A percentile compares a stretch with the other conserved stretches of the same genome.
These are phyloP conservation scores for Backusella luteola DNA, from an alignment of 192 early-diverging fungal species.

Conservation along the genomic window DNA sequence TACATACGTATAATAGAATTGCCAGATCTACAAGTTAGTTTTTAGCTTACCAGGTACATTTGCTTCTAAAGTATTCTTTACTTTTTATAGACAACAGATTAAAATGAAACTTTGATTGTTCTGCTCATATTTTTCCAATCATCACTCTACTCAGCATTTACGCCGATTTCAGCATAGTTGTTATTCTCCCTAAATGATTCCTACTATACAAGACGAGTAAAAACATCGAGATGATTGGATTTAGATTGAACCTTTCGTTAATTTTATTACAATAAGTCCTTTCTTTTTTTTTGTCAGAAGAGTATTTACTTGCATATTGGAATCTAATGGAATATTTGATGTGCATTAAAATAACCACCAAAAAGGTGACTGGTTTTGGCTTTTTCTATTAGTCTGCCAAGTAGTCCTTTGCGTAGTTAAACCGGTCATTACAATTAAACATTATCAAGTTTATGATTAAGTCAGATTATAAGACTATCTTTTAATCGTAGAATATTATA, in stretches of 20 bases:
- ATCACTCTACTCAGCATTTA: neutral
- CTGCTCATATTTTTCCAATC: neutral
- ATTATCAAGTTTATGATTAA: neutral
- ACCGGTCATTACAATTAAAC: neutral
- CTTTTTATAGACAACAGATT: neutral
- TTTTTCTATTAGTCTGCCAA: neutral
- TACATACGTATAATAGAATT: neutral
- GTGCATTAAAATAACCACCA: neutral
- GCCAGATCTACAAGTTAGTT: neutral
- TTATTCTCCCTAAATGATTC: neutral
- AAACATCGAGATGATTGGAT: neutral
- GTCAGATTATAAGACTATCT: neutral
- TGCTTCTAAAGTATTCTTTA: neutral
- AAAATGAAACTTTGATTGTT: neutral
- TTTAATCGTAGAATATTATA: neutral
- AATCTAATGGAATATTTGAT: neutral
- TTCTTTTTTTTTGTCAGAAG: neutral
- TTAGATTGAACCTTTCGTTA: neutral
- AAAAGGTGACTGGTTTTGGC: neutral
- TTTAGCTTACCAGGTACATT: neutral
- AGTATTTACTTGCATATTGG: neutral
- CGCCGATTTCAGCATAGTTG: neutral
- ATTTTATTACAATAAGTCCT: neutral
- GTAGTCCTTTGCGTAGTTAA: neutral
- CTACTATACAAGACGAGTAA: neutral